phyloP scores from a whole-genome alignment of 805 yeast genomes.

The Wickerhamomyces ciferrii region DNA sequence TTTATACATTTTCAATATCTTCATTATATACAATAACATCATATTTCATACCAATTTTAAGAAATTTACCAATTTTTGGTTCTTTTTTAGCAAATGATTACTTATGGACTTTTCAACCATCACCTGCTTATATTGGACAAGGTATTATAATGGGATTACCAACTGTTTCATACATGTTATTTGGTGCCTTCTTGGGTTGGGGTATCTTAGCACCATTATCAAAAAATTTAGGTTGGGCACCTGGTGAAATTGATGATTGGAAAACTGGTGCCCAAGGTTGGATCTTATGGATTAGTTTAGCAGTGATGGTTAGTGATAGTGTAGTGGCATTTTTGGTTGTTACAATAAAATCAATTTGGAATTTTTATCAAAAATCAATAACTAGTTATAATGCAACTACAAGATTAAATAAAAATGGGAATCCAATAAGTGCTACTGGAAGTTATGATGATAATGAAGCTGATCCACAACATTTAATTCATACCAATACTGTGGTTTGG shows the following conservation, averaged over 20 bases:
- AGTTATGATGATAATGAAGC: slow-evolving; percentile 7
- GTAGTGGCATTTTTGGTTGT: slow-evolving; percentile 72
- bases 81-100: slow-evolving; percentile 49
- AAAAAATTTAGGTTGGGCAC: slow-evolving; percentile 72
- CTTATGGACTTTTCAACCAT: slow-evolving; percentile 88
- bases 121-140: slow-evolving; percentile 96
- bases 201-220: slow-evolving; percentile 82
- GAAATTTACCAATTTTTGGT: slow-evolving; percentile 76
- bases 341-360: slow-evolving; percentile 36
- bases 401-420: neutral
- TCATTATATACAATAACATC: slow-evolving; percentile 68
- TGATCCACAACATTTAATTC: slow-evolving; percentile 43
- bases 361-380: slow-evolving; percentile 10
- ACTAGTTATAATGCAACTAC: neutral
- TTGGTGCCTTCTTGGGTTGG: slow-evolving; percentile 93
- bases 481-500: slow-evolving; percentile 38
- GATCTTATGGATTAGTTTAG: slow-evolving; percentile 90
- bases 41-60: slow-evolving; percentile 67
- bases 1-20: slow-evolving; percentile 59
- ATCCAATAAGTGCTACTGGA: neutral
- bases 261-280: slow-evolving; percentile 93
- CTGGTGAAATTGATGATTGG: slow-evolving; percentile 90
- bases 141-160: slow-evolving; percentile 97
- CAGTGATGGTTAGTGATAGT: slow-evolving; percentile 93
- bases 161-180: slow-evolving; percentile 84